A percentile compares a stretch with the other conserved stretches of the same genome.
These are phyloP conservation scores for Colletotrichum paranaense DNA, from an alignment of 2,329 filamentous ascomycete genomes.

Conservation along the genomic window DNA sequence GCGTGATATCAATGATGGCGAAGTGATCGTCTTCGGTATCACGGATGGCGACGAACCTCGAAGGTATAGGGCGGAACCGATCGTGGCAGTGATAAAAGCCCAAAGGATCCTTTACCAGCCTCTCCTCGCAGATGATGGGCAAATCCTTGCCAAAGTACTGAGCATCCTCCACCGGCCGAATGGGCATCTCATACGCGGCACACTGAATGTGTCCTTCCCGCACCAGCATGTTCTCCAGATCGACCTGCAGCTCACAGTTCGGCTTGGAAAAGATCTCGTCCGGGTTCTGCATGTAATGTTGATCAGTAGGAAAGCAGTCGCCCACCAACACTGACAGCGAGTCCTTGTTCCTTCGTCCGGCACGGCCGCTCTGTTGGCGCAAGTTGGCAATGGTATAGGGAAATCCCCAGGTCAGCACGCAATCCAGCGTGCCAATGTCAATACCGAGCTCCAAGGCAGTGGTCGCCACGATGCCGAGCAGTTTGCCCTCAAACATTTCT, in stretches of 20 bases:
- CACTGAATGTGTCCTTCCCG: constrained; percentile 96
- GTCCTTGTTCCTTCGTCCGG: constrained; percentile 92
- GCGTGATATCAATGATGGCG: constrained; percentile 89
- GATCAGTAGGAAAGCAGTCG: constrained; percentile 90
- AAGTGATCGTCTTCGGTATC: constrained; percentile 93
- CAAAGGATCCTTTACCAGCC: constrained; percentile 77
- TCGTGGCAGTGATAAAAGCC: constrained; percentile 93
- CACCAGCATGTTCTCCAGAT: constrained; percentile 91
- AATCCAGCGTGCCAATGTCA: constrained; percentile 94
- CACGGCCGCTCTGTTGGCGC: constrained; percentile 92
- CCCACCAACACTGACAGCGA: constrained; percentile 91
- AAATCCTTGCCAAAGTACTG: constrained; percentile 84
- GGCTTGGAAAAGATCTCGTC: constrained; percentile 93
- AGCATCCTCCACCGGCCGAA: constrained; percentile 79
- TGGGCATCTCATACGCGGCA: constrained; percentile 94
- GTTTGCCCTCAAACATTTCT: constrained; percentile 96
- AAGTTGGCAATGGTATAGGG: constrained; percentile 96
- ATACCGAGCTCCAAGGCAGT: constrained; percentile 93
- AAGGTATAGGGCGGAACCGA: constrained; percentile 86
- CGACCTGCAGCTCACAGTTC: constrained; percentile 89
- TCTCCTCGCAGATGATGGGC: constrained; percentile 75
- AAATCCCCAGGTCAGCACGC: constrained; percentile 93
- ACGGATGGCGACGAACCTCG: constrained; percentile 85
- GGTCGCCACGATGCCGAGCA: constrained; percentile 93
- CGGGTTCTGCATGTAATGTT: constrained; percentile 97